A percentile compares a stretch with the other conserved stretches of the same genome.
phyloP scores from a whole-genome alignment of 192 early-diverging fungal genomes.

The Dissophora globulifera region DNA sequence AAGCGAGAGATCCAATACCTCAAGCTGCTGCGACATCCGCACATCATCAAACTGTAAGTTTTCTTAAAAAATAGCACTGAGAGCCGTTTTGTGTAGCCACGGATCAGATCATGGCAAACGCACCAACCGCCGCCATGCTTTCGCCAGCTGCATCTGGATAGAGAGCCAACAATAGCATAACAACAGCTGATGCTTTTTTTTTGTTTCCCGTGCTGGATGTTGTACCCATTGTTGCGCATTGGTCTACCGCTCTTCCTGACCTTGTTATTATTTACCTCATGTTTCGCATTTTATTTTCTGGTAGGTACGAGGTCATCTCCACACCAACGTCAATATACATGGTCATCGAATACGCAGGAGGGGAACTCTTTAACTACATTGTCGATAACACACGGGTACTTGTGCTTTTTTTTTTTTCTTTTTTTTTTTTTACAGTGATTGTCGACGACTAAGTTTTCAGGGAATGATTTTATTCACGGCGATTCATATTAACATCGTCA shows the following conservation, averaged over 20 bases:
- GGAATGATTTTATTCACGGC: too few species aligned
- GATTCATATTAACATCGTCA: too few species aligned
- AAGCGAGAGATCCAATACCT: conserved; percentile 98
- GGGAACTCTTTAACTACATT: conserved; percentile 89
- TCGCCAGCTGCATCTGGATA: too few species aligned
- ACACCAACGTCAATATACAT: conserved; percentile 97
- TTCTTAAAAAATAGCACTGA: neutral
- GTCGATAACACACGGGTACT: conserved; percentile 76
- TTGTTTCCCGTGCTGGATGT: too few species aligned
- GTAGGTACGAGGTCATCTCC: conserved; percentile 95
- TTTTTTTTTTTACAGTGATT: too few species aligned
- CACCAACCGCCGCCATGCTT: too few species aligned
- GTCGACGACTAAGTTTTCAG: too few species aligned
- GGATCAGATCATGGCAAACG: conserved; percentile 3
- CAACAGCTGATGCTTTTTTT: conserved; percentile 33
- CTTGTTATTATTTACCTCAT: too few species aligned
- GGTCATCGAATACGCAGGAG: conserved; percentile 91
- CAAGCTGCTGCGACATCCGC: conserved; percentile 93
- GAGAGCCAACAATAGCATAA: too few species aligned
- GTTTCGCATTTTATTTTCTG: neutral
- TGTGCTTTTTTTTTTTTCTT: too few species aligned
- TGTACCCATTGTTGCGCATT: neutral
- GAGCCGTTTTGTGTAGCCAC: neutral
- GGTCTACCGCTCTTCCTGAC: neutral
- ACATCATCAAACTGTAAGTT: conserved; percentile 96